phyloP scores from a whole-genome alignment of 139 green algal species.

The Eudorina sp. region DNA sequence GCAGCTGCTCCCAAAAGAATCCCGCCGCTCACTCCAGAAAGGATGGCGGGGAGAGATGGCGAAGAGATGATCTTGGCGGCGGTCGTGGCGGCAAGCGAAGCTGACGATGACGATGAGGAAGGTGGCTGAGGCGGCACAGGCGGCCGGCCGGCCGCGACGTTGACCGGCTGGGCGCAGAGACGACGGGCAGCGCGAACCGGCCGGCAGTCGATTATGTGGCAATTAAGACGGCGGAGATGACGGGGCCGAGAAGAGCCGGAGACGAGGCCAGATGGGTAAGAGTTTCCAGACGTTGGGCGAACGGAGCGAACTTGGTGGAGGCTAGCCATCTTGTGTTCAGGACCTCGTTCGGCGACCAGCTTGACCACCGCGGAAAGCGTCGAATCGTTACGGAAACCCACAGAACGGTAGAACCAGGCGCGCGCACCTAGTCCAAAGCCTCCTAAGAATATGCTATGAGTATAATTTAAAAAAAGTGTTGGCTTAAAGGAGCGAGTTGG shows the following conservation, averaged over 20 bases:
- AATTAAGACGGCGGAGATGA: too few relatives aligned
- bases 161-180: not conserved
- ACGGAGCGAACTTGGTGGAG: not conserved
- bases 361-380: not conserved
- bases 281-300: too few relatives aligned
- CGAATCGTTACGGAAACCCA: too few relatives aligned
- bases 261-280: too few relatives aligned
- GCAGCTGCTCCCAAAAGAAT: not conserved
- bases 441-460: too few relatives aligned
- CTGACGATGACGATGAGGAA: not conserved
- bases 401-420: too few relatives aligned
- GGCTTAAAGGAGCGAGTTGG: not conserved
- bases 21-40: not conserved
- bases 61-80: too few relatives aligned
- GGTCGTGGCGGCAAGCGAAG: too few relatives aligned
- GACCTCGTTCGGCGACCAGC: not conserved
- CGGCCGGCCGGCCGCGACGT: conserved; percentile 1
- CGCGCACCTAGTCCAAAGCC: too few relatives aligned
- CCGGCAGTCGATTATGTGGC: too few relatives aligned
- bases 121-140: not conserved
- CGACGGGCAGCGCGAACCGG: not conserved
- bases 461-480: not conserved
- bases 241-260: too few relatives aligned
- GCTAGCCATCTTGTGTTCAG: not conserved
- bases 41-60: not conserved